These are phyloP conservation scores for Bassia scoparia DNA, from an alignment of 148 eudicot genomes.

Conservation along the genomic window DNA sequence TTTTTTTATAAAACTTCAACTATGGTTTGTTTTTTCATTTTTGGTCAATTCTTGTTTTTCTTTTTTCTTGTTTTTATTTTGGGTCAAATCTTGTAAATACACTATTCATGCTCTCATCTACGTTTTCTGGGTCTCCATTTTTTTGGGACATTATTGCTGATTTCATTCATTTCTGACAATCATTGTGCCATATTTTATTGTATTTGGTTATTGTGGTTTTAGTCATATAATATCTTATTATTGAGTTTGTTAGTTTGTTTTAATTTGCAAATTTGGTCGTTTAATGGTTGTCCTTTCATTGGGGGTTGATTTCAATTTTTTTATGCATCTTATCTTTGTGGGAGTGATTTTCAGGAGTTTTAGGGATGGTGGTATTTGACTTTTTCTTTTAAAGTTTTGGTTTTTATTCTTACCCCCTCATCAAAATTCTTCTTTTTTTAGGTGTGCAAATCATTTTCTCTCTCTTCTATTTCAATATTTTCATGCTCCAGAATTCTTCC, in stretches of 20 bases:
- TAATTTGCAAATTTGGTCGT: constrained; percentile 9
- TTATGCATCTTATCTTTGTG: constrained; percentile 25
- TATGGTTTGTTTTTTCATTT: not conserved
- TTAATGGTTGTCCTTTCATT: constrained; percentile 8
- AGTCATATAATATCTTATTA: not conserved
- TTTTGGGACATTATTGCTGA: not conserved
- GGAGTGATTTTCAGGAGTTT: constrained; percentile 13
- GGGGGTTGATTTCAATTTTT: constrained; percentile 11
- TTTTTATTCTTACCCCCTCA: not conserved
- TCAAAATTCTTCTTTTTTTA: not conserved
- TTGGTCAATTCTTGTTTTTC: not conserved
- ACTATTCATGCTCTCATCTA: not conserved
- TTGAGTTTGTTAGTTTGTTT: constrained; percentile 11
- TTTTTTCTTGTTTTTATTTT: not conserved
- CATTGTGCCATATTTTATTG: constrained; percentile 14
- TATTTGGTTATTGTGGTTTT: not conserved
- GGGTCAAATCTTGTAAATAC: not conserved
- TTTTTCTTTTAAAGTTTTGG: constrained; percentile 1
- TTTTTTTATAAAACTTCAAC: not conserved
- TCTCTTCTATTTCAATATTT: too few relatives aligned
- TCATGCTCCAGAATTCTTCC: constrained; percentile 3
- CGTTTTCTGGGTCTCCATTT: constrained; percentile 10
- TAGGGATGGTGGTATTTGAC: constrained; percentile 11
- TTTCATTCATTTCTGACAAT: constrained; percentile 12
- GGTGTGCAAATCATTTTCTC: not conserved